Conservation (phyloP, 495 filamentous ascomycete genomes). For the Beverwykella pulmonaria region DNA sequence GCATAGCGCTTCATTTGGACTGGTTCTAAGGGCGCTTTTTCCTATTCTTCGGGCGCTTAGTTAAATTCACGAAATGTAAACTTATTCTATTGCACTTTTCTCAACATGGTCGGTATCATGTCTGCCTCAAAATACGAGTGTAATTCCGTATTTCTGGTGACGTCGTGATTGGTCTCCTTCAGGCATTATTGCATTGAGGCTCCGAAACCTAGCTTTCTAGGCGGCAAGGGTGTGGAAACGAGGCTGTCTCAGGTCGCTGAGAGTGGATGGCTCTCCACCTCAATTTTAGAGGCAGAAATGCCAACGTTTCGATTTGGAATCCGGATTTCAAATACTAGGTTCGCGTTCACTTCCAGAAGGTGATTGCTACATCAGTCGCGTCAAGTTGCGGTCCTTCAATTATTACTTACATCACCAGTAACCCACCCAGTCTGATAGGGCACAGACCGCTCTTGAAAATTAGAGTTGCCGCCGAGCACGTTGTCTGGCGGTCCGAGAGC, state of each 20-base stretch:
- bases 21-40: constrained; percentile 34
- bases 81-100: constrained; percentile 23
- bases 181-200: constrained; percentile 9
- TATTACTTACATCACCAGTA: neutral
- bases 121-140: neutral
- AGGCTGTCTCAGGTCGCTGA: constrained; percentile 7
- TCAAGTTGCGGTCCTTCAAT: neutral
- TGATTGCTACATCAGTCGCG: neutral
- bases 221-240: neutral
- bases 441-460: neutral
- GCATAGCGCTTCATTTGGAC: constrained; percentile 36
- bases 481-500: neutral
- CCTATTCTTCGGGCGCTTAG: constrained; percentile 23
- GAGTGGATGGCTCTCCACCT: constrained; percentile 2
- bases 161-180: neutral
- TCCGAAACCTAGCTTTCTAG: neutral
- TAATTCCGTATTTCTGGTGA: neutral
- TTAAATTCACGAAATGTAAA: constrained; percentile 36
- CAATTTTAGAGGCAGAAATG: neutral
- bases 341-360: neutral
- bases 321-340: neutral
- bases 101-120: neutral
- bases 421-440: neutral
- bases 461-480: neutral
- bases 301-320: neutral